phyloP scores from a whole-genome alignment of 2,329 filamentous ascomycete species.

The Trichoderma breve region DNA sequence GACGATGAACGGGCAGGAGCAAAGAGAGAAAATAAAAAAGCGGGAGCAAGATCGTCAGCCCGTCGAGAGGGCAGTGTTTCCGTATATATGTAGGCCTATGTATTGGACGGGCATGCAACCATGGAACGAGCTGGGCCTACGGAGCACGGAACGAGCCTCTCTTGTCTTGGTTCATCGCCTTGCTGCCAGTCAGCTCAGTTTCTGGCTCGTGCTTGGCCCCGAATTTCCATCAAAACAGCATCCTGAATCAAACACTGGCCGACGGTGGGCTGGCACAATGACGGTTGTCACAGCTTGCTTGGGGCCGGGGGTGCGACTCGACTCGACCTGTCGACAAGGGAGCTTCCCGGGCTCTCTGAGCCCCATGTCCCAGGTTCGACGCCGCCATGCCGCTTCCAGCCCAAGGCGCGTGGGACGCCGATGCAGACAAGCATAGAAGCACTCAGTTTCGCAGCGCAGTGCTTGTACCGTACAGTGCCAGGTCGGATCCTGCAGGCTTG shows the following conservation, averaged over 20 bases:
- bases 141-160: neutral
- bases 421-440: neutral
- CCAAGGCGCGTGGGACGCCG: constrained; percentile 19
- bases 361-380: neutral
- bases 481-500: constrained; percentile 15
- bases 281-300: constrained; percentile 16
- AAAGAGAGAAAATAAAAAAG: neutral
- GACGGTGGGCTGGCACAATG: constrained; percentile 16
- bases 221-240: neutral
- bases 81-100: neutral
- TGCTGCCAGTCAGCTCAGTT: constrained; percentile 7
- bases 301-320: constrained; percentile 13
- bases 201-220: constrained; percentile 9
- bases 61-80: constrained; percentile 12
- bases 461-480: constrained; percentile 11
- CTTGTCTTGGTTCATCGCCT: neutral
- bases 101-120: neutral
- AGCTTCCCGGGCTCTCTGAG: neutral
- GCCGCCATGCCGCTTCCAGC: constrained; percentile 7
- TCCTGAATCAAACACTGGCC: constrained; percentile 18
- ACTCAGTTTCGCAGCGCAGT: neutral
- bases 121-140: neutral
- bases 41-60: constrained; percentile 3
- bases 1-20: neutral
- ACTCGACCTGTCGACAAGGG: constrained; percentile 14